Conservation (phyloP, 1,139 yeast species). For the Kodamaea suecica region DNA sequence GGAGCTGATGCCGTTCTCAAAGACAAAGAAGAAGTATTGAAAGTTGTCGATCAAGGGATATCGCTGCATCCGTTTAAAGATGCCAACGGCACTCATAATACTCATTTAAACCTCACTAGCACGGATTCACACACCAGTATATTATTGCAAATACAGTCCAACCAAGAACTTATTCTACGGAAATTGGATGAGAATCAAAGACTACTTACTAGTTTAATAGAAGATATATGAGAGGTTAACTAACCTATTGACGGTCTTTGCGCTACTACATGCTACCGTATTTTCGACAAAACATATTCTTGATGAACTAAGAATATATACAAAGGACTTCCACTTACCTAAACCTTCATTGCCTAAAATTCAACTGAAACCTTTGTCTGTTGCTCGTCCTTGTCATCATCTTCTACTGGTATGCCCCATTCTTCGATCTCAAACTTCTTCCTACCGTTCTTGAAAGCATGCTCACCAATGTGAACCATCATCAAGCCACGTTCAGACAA, state of each 20-base stretch:
- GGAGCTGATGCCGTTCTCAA: too few relatives aligned
- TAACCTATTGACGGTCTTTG: too few relatives aligned
- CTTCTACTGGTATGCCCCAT: conserved; percentile 96
- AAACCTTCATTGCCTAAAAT: conserved; percentile 3
- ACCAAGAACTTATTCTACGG: not conserved
- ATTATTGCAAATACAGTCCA: not conserved
- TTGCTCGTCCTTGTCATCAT: conserved; percentile 46
- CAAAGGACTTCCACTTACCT: too few relatives aligned
- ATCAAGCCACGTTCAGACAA: conserved; percentile 76
- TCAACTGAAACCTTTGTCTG: conserved; percentile 9
- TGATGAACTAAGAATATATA: too few relatives aligned
- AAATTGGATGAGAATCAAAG: not conserved
- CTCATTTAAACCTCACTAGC: not conserved
- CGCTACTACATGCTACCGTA: too few relatives aligned
- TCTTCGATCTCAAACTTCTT: conserved; percentile 81
- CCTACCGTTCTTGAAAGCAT: conserved; percentile 81
- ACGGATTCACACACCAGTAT: not conserved
- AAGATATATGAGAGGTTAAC: too few relatives aligned
- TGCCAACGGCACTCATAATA: too few relatives aligned
- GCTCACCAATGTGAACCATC: conserved; percentile 73
- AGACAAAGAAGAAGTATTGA: too few relatives aligned
- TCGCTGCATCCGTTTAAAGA: too few relatives aligned
- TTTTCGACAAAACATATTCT: too few relatives aligned
- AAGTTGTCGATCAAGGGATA: too few relatives aligned
- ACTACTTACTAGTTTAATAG: not conserved